Conservation (phyloP, 225 moss, liverwort and hornwort species). For the Antitrichia curtipendula region DNA sequence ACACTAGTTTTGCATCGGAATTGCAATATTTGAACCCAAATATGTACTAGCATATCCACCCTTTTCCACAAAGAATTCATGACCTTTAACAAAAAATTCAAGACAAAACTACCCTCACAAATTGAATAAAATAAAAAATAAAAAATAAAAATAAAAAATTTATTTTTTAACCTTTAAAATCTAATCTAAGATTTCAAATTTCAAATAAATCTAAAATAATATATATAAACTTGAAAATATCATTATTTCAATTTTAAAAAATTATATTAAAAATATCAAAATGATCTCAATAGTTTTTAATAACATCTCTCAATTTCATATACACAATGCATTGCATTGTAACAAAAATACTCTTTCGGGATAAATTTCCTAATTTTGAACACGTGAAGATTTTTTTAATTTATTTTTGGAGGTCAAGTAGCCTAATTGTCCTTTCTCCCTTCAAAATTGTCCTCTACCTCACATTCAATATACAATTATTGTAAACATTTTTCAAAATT, state of each 20-base stretch:
- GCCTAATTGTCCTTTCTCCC: accelerated
- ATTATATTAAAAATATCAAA: neutral
- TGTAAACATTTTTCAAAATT: neutral
- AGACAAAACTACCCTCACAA: accelerated
- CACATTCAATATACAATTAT: neutral
- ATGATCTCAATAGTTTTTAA: neutral
- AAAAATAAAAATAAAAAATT: no score
- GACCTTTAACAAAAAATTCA: neutral
- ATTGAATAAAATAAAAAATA: neutral
- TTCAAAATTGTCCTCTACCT: neutral
- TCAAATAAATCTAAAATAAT: neutral
- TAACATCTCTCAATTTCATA: neutral
- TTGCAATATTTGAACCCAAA: neutral
- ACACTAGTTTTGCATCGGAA: neutral
- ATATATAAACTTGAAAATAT: neutral
- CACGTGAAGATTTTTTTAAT: no score
- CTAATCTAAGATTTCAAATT: neutral
- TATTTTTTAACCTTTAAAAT: neutral
- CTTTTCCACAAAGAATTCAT: neutral
- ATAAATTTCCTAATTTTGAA: neutral
- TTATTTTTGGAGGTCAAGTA: neutral
- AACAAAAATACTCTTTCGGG: accelerated
- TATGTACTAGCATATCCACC: neutral
- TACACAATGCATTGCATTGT: accelerated
- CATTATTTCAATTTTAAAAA: neutral